Conservation (phyloP, 495 filamentous ascomycete genomes). For the Hapsidospora chrysogenum region DNA sequence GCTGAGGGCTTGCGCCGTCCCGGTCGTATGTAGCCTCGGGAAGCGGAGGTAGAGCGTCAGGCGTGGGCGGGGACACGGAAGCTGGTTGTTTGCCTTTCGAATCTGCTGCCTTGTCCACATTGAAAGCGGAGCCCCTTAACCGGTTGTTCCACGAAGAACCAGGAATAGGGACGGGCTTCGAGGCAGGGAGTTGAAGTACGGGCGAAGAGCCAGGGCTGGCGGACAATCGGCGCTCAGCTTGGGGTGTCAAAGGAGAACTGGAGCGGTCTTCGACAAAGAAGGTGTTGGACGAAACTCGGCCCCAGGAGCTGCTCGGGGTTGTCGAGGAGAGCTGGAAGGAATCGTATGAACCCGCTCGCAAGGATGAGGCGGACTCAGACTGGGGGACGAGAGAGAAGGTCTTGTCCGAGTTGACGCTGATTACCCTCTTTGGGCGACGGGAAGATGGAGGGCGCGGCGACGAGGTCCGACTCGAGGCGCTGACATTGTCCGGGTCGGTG, state of each 20-base stretch:
- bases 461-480: background rate
- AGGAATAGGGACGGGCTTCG: too few species aligned
- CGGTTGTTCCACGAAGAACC: conserved; percentile 35
- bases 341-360: conserved; percentile 9
- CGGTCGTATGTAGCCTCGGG: too few species aligned
- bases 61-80: too few species aligned
- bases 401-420: conserved; percentile 28
- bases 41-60: too few species aligned
- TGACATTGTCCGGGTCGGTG: background rate
- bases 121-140: too few species aligned
- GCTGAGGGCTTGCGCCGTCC: too few species aligned
- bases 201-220: too few species aligned
- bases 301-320: conserved; percentile 22
- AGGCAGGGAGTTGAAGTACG: too few species aligned
- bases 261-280: conserved; percentile 26
- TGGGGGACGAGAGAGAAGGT: conserved; percentile 25
- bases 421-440: conserved; percentile 5
- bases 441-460: background rate
- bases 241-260: conserved; percentile 26
- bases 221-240: conserved; percentile 23
- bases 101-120: too few species aligned
- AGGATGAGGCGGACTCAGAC: conserved; percentile 8
- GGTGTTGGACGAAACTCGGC: conserved; percentile 25
- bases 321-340: conserved; percentile 16
- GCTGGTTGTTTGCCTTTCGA: too few species aligned